Evolutionary conservation across 768 basidiomycete genomes (phyloP).

Genomic region (Macrolepiota dolichaula): DNA sequence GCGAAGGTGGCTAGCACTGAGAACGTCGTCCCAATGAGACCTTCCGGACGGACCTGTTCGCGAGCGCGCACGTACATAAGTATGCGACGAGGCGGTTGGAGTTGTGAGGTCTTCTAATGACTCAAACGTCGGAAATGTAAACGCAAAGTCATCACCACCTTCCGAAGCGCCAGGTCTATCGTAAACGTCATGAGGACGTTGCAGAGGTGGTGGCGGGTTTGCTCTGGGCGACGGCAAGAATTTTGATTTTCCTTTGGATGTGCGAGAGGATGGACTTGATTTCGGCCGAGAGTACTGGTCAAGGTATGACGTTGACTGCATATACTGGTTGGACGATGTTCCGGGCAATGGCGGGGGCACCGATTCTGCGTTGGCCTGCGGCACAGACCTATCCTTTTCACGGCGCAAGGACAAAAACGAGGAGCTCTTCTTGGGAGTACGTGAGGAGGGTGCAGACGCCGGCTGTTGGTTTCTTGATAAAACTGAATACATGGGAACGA

Average conservation of each 20-base stretch:
- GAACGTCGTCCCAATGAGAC: slow-evolving; percentile 38
- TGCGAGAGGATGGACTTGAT: background rate
- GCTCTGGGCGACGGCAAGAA: background rate
- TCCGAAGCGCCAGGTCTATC: background rate
- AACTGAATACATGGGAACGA: slow-evolving; percentile 32
- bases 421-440: slow-evolving; percentile 47
- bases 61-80: slow-evolving; percentile 47
- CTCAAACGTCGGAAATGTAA: slow-evolving; percentile 40
- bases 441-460: slow-evolving; percentile 27
- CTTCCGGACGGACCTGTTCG: slow-evolving; percentile 55
- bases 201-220: background rate
- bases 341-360: slow-evolving; percentile 13
- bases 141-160: slow-evolving; percentile 25
- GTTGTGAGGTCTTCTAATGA: slow-evolving; percentile 24
- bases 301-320: background rate
- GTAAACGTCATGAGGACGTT: background rate
- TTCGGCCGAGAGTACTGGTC: background rate
- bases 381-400: slow-evolving; percentile 37
- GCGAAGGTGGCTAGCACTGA: slow-evolving; percentile 48
- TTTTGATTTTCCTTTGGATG: slow-evolving; percentile 2
- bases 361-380: slow-evolving; percentile 3
- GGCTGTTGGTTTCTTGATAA: slow-evolving; percentile 33
- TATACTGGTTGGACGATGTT: background rate
- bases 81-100: slow-evolving; percentile 23
- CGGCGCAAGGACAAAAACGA: slow-evolving; percentile 56